A percentile compares a stretch with the other conserved stretches of the same genome.
Conservation (phyloP, 768 basidiomycete species). For the Tulasnella sp. region DNA sequence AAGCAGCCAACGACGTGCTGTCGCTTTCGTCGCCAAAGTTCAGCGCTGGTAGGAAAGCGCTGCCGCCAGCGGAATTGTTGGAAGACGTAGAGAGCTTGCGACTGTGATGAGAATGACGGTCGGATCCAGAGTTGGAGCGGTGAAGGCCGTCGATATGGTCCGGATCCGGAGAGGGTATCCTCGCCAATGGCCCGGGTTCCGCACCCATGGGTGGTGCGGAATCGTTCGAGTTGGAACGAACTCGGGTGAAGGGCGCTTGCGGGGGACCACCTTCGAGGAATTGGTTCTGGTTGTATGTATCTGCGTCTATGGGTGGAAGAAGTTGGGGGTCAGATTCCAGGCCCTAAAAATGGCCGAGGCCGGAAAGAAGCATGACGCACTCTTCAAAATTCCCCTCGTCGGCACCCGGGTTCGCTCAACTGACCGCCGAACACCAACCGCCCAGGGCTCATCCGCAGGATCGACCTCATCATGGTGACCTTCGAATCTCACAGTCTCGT, state of each 20-base stretch:
- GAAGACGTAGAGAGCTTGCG: constrained; percentile 27
- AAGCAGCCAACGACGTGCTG: background rate
- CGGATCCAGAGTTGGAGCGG: constrained; percentile 27
- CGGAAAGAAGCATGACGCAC: constrained; percentile 44
- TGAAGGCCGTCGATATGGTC: constrained; percentile 84
- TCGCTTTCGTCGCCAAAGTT: constrained; percentile 40
- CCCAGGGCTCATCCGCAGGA: constrained; percentile 64
- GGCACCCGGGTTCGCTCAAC: constrained; percentile 59
- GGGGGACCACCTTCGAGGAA: constrained; percentile 42
- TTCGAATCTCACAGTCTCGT: constrained; percentile 60
- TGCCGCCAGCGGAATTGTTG: constrained; percentile 26
- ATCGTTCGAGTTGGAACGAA: constrained; percentile 75
- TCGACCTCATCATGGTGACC: constrained; percentile 41
- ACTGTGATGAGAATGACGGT: constrained; percentile 37
- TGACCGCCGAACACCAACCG: constrained; percentile 61
- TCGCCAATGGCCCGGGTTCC: constrained; percentile 68
- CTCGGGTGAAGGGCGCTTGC: constrained; percentile 38
- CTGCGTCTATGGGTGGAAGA: constrained; percentile 45
- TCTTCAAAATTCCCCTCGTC: constrained; percentile 80
- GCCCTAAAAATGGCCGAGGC: constrained; percentile 9
- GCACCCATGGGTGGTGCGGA: constrained; percentile 43
- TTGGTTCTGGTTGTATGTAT: constrained; percentile 55
- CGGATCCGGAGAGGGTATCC: constrained; percentile 74
- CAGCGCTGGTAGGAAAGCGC: constrained; percentile 46
- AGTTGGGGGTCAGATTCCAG: background rate